Conservation (phyloP, 2,329 filamentous ascomycete species). For the Ceratocystiopsis minuta region DNA sequence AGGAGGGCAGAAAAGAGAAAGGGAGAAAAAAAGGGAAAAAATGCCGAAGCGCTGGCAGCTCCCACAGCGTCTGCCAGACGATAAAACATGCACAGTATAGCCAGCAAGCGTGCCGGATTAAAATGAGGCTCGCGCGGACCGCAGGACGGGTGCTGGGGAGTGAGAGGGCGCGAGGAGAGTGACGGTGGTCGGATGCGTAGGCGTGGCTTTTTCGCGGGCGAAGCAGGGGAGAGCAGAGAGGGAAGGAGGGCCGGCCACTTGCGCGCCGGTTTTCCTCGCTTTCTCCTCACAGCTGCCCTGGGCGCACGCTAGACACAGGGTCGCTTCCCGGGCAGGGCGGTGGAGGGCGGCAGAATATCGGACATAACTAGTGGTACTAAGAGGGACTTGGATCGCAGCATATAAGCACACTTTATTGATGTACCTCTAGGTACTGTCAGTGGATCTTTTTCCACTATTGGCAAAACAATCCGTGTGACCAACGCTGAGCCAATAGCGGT, state of each 20-base stretch:
- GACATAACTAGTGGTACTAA: too few relatives aligned
- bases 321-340: too few relatives aligned
- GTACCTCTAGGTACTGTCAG: not conserved
- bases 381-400: too few relatives aligned
- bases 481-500: too few relatives aligned
- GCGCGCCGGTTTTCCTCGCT: constrained; percentile 2
- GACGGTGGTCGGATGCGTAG: not conserved
- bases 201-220: constrained; percentile 1
- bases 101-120: not conserved
- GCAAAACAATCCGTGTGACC: too few relatives aligned
- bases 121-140: not conserved
- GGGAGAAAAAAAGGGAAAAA: not conserved
- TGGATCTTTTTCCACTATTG: not conserved
- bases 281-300: too few relatives aligned
- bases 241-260: constrained; percentile 2
- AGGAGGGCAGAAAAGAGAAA: not conserved
- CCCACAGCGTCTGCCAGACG: not conserved
- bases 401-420: too few relatives aligned
- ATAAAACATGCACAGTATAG: not conserved
- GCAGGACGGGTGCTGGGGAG: not conserved
- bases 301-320: too few relatives aligned
- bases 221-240: constrained; percentile 5
- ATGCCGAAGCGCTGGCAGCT: not conserved
- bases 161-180: not conserved
- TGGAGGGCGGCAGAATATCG: too few relatives aligned